These are phyloP conservation scores for Aspergillus heteromorphus DNA, from an alignment of 495 filamentous ascomycete genomes.

Conservation along the genomic window DNA sequence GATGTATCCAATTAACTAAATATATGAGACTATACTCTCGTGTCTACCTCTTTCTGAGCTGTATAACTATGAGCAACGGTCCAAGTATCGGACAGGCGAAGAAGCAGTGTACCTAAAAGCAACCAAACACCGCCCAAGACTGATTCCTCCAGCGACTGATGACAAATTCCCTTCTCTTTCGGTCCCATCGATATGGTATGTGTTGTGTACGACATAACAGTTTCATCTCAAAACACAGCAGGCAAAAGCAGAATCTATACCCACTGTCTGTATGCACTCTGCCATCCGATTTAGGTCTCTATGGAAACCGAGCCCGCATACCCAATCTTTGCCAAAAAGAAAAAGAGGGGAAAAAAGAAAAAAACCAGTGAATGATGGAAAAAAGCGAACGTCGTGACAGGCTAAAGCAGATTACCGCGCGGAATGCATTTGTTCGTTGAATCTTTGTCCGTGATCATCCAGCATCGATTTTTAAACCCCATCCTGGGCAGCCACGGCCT, in stretches of 20 bases:
- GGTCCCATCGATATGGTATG: too few species aligned
- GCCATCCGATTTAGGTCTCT: not conserved
- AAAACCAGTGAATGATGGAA: too few species aligned
- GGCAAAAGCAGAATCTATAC: not conserved
- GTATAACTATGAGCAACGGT: not conserved
- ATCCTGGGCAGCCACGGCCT: slow-evolving; percentile 32
- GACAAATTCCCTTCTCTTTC: not conserved
- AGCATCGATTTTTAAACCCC: not conserved
- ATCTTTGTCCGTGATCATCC: not conserved
- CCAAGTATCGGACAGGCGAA: not conserved
- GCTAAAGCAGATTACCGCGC: not conserved
- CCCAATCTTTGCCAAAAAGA: not conserved
- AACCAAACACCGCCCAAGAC: not conserved
- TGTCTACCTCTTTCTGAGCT: not conserved
- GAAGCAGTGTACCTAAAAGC: not conserved
- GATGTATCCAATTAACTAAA: not conserved
- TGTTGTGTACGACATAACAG: not conserved
- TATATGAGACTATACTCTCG: not conserved
- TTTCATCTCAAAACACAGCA: not conserved
- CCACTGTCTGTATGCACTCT: not conserved
- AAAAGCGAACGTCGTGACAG: not conserved
- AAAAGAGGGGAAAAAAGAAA: too few species aligned
- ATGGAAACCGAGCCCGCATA: not conserved
- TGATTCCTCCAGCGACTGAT: not conserved
- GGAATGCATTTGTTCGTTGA: not conserved